phyloP scores from a whole-genome alignment of 208 protist genomes.

The Tritrichomonas musculus region DNA sequence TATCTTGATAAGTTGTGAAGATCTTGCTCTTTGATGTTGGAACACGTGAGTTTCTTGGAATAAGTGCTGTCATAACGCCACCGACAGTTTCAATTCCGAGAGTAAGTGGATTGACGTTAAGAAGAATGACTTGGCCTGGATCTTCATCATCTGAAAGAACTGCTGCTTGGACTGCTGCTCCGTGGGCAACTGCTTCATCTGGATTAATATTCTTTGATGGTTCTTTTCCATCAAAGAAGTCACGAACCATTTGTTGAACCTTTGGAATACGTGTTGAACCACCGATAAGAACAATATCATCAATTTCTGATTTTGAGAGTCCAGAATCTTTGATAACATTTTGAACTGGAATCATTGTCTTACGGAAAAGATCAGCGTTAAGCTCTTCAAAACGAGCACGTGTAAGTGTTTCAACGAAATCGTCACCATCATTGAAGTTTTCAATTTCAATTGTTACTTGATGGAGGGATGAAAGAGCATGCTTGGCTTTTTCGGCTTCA shows the following conservation, averaged over 20 bases:
- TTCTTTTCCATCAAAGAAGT: conserved; percentile 80
- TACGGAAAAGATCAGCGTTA: conserved; percentile 83
- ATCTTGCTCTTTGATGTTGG: conserved; percentile 64
- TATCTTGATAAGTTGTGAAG: conserved; percentile 87
- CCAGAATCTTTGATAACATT: conserved; percentile 81
- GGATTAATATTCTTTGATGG: conserved; percentile 86
- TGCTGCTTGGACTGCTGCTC: conserved; percentile 91
- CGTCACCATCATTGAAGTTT: conserved; percentile 84
- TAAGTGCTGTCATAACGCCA: conserved; percentile 81
- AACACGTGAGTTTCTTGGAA: conserved; percentile 63
- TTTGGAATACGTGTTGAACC: conserved; percentile 89
- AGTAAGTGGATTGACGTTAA: conserved; percentile 56
- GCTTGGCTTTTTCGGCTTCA: conserved; percentile 81
- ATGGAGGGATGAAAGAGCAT: conserved; percentile 54
- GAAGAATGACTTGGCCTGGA: conserved; percentile 49
- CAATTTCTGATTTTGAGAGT: conserved; percentile 79
- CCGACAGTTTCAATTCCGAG: conserved; percentile 57
- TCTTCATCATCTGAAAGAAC: conserved; percentile 81
- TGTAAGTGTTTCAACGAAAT: conserved; percentile 85
- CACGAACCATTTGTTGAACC: conserved; percentile 58
- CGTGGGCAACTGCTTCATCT: conserved; percentile 94
- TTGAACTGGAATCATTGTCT: conserved; percentile 77
- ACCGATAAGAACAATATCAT: conserved; percentile 91
- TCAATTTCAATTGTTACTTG: conserved; percentile 84
- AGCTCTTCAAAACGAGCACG: conserved; percentile 94